Evolutionary conservation across 306 rosid genomes (phyloP).

Genomic region (Trichosanthes truncata): DNA sequence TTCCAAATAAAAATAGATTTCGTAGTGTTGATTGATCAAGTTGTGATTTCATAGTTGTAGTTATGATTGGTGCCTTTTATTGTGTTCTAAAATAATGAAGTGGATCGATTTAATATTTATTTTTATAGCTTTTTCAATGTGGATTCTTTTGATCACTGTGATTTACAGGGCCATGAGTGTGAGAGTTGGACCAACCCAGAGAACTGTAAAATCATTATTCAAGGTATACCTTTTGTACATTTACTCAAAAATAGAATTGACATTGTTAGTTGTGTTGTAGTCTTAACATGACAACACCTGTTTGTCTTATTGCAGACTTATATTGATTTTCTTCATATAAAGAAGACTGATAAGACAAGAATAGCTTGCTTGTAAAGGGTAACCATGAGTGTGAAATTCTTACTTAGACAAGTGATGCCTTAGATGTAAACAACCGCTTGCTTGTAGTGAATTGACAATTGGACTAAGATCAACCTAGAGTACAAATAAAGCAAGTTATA

Average conservation of each 20-base stretch:
- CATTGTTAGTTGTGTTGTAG: neutral
- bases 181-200: constrained; percentile 91
- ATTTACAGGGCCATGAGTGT: constrained; percentile 91
- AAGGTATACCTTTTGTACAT: constrained; percentile 35
- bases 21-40: too few species aligned
- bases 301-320: constrained; percentile 56
- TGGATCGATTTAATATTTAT: neutral
- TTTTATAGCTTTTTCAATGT: constrained; percentile 6
- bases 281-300: constrained; percentile 3
- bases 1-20: too few species aligned
- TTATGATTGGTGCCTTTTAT: too few species aligned
- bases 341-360: constrained; percentile 83
- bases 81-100: constrained; percentile 6
- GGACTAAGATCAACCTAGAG: too few species aligned
- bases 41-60: too few species aligned
- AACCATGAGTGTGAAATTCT: too few species aligned
- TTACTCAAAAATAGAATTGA: neutral
- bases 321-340: constrained; percentile 88
- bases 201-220: constrained; percentile 91
- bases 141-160: constrained; percentile 49
- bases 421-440: too few species aligned
- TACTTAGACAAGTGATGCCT: too few species aligned
- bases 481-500: too few species aligned
- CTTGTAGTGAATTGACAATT: too few species aligned
- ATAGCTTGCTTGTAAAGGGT: too few species aligned